Percentiles rank a stretch among this genome's conserved stretches.
Conservation (phyloP, 345 rosid genomes). For the Populus tremula region DNA sequence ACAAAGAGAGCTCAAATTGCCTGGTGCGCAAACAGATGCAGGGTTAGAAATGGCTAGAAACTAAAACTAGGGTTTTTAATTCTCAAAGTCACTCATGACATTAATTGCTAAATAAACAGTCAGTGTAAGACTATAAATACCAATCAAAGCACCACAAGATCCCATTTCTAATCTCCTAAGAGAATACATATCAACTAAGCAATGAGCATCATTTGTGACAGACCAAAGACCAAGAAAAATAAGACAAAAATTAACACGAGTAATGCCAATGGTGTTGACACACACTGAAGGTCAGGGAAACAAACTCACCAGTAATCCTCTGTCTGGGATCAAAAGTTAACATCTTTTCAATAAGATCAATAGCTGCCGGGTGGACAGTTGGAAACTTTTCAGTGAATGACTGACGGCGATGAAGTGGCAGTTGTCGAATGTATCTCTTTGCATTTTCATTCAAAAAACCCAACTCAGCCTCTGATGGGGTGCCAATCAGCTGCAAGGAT, state of each 20-base stretch:
- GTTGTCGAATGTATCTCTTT: conserved; percentile 65
- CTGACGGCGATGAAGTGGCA: conserved; percentile 55
- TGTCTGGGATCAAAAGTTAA: conserved; percentile 73
- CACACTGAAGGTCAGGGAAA: not conserved
- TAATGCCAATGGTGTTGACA: not conserved
- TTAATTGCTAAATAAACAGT: not conserved
- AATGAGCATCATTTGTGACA: not conserved
- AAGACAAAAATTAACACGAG: not conserved
- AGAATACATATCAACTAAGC: not conserved
- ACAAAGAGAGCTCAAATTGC: not conserved
- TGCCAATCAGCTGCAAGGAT: conserved; percentile 69
- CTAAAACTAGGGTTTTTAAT: not conserved
- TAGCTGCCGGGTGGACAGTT: conserved; percentile 57
- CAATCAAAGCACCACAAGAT: not conserved
- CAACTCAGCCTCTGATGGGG: conserved; percentile 80
- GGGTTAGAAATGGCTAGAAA: not conserved
- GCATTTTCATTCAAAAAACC: conserved; percentile 73
- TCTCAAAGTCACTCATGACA: not conserved
- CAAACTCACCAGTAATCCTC: conserved; percentile 71
- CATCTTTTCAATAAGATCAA: conserved; percentile 89
- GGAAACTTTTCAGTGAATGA: conserved; percentile 77
- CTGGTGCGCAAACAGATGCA: not conserved
- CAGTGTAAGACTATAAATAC: not conserved
- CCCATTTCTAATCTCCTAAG: not conserved
- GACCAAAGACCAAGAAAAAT: not conserved